Evolutionary conservation across 208 protist species (phyloP), one percentile per base, ranked within the genome.

Genomic region (Leishmania amazonensis): DNA sequence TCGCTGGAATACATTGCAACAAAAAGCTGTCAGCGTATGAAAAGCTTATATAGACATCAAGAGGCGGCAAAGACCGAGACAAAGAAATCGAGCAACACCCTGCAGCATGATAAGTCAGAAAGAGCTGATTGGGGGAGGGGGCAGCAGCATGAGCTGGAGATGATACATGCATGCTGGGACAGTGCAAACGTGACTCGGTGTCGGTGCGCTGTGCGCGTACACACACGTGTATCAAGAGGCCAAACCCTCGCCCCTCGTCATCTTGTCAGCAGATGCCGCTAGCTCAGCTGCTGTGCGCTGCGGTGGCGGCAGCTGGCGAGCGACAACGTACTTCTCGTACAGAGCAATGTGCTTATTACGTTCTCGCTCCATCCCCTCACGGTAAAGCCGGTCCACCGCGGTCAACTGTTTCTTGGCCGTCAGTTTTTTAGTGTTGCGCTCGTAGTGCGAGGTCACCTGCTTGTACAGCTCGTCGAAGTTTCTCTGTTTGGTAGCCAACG

Each of bases 281-380:
- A 95, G 9, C 62, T 94, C 84, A 49, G 62, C 87, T 13, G 60
- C 31, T 9, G 87, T 90, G 51, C 87, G 86, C 8, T 85, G 57
- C 38, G 84, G 71, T 1, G 85, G 28, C 21, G 83, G 81, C 19
- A 77, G 68, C 57, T 83, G 82, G 21, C 91, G 79, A 35, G 76
- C 78, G 24, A 92, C 75, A 21, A 97, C 93, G 78, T 89, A 96
- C 80, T 95, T 85, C 65, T 97, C 87, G 79, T 94, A 97, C 2
- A 97, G 81, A 31, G 81, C 86, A 65, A 95, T 94, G 78, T 95
- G 91, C 81, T 91, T 93, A 60, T 89, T 89, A 28, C 93, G 90
- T 76, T 95, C 93, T 6, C 88, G 83, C 77, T 92, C 85, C 93
- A 97, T 96, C 13, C 92, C 93, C 31, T 88, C 93, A 31, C 85